A percentile compares a stretch with the other conserved stretches of the same genome.
These are phyloP conservation scores for Ophiostoma sp. DNA, from an alignment of 2,329 filamentous ascomycete species.

Conservation along the genomic window DNA sequence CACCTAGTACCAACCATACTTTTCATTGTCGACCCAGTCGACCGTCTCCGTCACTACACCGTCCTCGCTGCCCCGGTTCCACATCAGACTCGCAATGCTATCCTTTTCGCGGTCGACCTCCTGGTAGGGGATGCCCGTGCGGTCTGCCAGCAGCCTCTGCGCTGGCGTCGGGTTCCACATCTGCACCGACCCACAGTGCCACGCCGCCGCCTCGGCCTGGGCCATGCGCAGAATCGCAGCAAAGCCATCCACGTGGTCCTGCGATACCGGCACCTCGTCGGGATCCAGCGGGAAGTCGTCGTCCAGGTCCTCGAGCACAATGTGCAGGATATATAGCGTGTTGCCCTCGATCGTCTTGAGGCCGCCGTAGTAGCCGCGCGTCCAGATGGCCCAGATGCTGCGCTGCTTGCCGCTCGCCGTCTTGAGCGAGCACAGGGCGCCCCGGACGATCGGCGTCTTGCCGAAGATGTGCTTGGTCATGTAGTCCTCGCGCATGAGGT, in stretches of 20 bases:
- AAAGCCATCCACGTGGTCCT: conserved; percentile 48
- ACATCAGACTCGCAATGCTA: conserved; percentile 66
- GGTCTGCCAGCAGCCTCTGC: conserved; percentile 44
- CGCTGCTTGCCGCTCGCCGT: conserved; percentile 36
- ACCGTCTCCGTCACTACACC: conserved; percentile 45
- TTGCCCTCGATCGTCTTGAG: conserved; percentile 53
- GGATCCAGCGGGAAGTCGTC: conserved; percentile 37
- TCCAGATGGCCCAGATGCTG: conserved; percentile 71
- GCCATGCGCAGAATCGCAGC: conserved; percentile 61
- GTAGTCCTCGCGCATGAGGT: conserved; percentile 75
- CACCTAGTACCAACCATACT: conserved; percentile 57
- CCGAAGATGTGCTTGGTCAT: conserved; percentile 60
- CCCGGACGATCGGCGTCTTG: conserved; percentile 55
- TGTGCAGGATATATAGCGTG: conserved; percentile 61
- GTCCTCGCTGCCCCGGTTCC: conserved; percentile 51
- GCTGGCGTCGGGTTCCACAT: conserved; percentile 74
- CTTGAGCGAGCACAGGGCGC: conserved; percentile 59
- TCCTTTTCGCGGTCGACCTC: conserved; percentile 54
- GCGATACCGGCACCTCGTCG: conserved; percentile 20
- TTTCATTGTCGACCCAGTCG: conserved; percentile 71
- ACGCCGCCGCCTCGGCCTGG: conserved; percentile 63
- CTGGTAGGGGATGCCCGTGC: conserved; percentile 44
- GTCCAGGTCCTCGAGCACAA: conserved; percentile 58
- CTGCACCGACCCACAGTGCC: conserved; percentile 64
- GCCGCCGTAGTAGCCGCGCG: conserved; percentile 57